A percentile compares a stretch with the other conserved stretches of the same genome.
These are phyloP conservation scores for Alternaria metachromatica DNA, from an alignment of 2,329 filamentous ascomycete genomes.

Conservation along the genomic window DNA sequence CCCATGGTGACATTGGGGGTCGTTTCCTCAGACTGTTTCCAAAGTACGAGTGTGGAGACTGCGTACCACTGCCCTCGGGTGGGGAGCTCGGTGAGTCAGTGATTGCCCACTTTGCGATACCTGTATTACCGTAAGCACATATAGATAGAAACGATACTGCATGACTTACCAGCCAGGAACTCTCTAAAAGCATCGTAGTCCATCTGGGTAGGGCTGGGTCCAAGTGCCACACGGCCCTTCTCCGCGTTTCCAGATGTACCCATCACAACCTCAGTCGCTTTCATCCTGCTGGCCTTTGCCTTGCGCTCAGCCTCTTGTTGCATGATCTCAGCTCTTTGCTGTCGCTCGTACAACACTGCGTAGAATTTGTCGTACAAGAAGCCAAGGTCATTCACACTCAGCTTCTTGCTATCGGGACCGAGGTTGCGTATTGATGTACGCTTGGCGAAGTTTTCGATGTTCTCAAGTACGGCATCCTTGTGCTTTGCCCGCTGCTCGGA, in stretches of 20 bases:
- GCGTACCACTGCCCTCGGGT: conserved; percentile 57
- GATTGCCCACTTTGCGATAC: conserved; percentile 90
- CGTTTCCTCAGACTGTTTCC: conserved; percentile 51
- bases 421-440: conserved; percentile 95
- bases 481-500: conserved; percentile 88
- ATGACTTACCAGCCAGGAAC: conserved; percentile 71
- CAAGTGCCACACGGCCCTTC: conserved; percentile 85
- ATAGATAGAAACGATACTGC: fast-evolving
- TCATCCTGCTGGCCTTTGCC: conserved; percentile 67
- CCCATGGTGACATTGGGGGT: conserved; percentile 61
- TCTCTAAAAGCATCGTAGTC: conserved; percentile 96
- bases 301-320: conserved; percentile 71
- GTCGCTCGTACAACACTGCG: conserved; percentile 85
- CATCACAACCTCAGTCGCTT: conserved; percentile 58
- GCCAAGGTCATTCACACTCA: conserved; percentile 84
- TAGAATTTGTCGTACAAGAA: conserved; percentile 96
- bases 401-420: conserved; percentile 91
- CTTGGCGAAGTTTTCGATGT: conserved; percentile 97
- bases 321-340: conserved; percentile 79
- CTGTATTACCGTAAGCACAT: conserved; percentile 44
- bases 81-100: conserved; percentile 78
- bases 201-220: conserved; percentile 90
- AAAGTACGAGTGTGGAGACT: conserved; percentile 65
- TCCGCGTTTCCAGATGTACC: conserved; percentile 65
- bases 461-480: conserved; percentile 91